Percentiles rank a stretch among this genome's conserved stretches.
Conservation (phyloP, 805 yeast genomes). For the Candida schatavii region DNA sequence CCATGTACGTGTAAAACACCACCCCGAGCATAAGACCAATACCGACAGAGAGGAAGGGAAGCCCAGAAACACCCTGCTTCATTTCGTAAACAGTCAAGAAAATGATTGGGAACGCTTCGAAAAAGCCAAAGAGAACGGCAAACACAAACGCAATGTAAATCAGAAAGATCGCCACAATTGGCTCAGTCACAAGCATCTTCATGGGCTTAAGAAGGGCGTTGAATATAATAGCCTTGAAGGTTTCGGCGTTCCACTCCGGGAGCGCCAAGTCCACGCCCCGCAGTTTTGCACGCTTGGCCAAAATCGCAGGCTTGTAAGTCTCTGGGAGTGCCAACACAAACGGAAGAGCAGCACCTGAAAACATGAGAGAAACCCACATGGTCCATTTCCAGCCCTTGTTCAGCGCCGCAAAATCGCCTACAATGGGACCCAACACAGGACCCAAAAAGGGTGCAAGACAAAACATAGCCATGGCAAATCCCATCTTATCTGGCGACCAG, state of each 20-base stretch:
- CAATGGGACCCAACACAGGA: slow-evolving; percentile 73
- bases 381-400: slow-evolving; percentile 67
- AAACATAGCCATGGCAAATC: slow-evolving; percentile 75
- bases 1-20: slow-evolving; percentile 46
- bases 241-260: slow-evolving; percentile 32
- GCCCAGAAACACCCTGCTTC: slow-evolving; percentile 60
- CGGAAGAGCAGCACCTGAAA: slow-evolving; percentile 57
- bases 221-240: slow-evolving; percentile 44
- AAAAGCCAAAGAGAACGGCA: slow-evolving; percentile 76
- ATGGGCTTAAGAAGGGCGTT: slow-evolving; percentile 60
- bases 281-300: slow-evolving; percentile 56
- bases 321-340: slow-evolving; percentile 59
- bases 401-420: slow-evolving; percentile 70
- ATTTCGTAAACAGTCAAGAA: slow-evolving; percentile 63
- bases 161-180: slow-evolving; percentile 68
- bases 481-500: slow-evolving; percentile 64
- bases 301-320: slow-evolving; percentile 68
- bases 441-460: slow-evolving; percentile 80
- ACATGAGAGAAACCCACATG: slow-evolving; percentile 65
- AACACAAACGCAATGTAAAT: slow-evolving; percentile 71
- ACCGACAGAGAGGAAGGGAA: slow-evolving; percentile 71
- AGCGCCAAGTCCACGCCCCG: slow-evolving; percentile 50
- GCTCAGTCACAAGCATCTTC: slow-evolving; percentile 68
- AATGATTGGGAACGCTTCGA: slow-evolving; percentile 75
- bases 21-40: slow-evolving; percentile 62